Base-by-base conservation (phyloP, 345 rosid species). In the Moricandia moricandioides region DNA sequence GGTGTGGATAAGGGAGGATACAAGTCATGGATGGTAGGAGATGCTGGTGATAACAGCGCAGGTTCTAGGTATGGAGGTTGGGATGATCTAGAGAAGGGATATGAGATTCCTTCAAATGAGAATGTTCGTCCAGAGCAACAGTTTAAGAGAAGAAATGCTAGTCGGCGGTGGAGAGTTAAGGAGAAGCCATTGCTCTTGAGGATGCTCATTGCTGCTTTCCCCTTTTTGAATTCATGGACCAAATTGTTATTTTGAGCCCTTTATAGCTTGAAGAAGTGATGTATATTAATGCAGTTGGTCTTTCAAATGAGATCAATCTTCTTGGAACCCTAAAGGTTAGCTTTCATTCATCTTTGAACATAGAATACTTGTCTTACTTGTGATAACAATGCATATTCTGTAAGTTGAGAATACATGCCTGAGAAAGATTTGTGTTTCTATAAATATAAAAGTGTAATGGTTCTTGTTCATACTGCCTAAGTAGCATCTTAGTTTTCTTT, bases 171-270 rank as follows among this genome's bases (percentile, higher is more conserved):
- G 73, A 89, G 89, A 83, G 83, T 85, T 16, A 83, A 85, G 69
- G 97, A 93, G 56, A 85, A 66, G 40, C 95, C 98, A 3, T 77
- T 89, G 79, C 73, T 89, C 5, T 27, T 84, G 74, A 79, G 97
- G 86, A 70, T 89, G 81, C 58, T 91, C 11, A 71, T 91, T 76
- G 96, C 96, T 16, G 74, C 86, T 71, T 91, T 89, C 52, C 95
- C 98, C 3, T 91, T 93, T 78, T 76, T 91, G 82, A 80, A 86
- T 39, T 91, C 87, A 6, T 91, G 92, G 96, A 84, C 85, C 6
- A 87, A 67, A 75, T 74, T 91, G 79, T 69, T 93, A 6, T 84
- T 83, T 64, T 49, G 56, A 56, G 10, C 45, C 31, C 14, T 49
- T 7, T 69, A 13, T 40, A 62, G 75, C 65, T 37, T 40, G 74